Evolutionary conservation across 2,329 filamentous ascomycete species (phyloP).

Genomic region (Drechslerella stenobrocha): DNA sequence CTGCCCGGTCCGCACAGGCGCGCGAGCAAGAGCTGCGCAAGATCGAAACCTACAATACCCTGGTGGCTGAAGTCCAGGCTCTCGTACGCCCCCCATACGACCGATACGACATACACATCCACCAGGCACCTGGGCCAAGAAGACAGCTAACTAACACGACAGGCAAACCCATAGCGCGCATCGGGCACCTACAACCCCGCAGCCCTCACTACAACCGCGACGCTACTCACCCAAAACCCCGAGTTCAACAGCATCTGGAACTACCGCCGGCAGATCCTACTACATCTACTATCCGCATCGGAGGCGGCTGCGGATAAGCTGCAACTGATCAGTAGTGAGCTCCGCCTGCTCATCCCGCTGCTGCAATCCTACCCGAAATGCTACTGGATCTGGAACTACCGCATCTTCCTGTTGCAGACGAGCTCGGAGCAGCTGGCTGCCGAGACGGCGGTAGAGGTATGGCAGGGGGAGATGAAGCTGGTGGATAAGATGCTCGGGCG

Average conservation of each 20-base stretch:
- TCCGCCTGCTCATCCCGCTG: constrained; percentile 80
- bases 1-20: constrained; percentile 65
- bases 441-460: constrained; percentile 66
- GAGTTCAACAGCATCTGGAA: constrained; percentile 94
- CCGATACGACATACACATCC: background rate
- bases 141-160: constrained; percentile 39
- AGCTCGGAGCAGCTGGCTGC: constrained; percentile 67
- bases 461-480: constrained; percentile 80
- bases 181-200: constrained; percentile 56
- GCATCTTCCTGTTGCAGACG: constrained; percentile 78
- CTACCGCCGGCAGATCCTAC: constrained; percentile 73
- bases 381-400: constrained; percentile 99
- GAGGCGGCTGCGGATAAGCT: constrained; percentile 54
- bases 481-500: constrained; percentile 84
- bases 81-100: constrained; percentile 60
- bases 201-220: constrained; percentile 70
- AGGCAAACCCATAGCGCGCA: constrained; percentile 16
- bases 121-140: constrained; percentile 29
- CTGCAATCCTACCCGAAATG: constrained; percentile 88
- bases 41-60: constrained; percentile 72
- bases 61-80: constrained; percentile 70
- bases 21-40: constrained; percentile 71
- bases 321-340: constrained; percentile 67
- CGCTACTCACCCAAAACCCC: constrained; percentile 74
- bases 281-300: constrained; percentile 63